Conservation (phyloP, 2,329 filamentous ascomycete genomes). For the Exophiala sideris region DNA sequence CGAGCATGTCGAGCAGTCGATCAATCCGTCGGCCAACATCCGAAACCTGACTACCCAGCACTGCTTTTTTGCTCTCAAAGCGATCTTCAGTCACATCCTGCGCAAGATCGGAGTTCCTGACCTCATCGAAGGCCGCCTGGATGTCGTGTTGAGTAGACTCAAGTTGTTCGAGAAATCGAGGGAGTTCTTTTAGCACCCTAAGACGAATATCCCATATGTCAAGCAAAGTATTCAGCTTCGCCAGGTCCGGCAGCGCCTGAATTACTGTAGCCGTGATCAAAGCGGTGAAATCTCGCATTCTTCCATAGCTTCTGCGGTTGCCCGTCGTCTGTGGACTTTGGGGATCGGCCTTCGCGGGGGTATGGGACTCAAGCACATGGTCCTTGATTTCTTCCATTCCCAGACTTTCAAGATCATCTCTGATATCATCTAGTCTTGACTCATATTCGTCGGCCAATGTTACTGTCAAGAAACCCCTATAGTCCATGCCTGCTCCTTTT, state of each 20-base stretch:
- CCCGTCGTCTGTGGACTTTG: slow-evolving; percentile 39
- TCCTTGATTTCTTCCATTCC: slow-evolving; percentile 75
- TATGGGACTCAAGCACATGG: slow-evolving; percentile 76
- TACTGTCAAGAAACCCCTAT: slow-evolving; percentile 68
- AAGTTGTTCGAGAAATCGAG: slow-evolving; percentile 64
- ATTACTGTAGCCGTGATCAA: slow-evolving; percentile 87
- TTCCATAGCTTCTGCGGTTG: slow-evolving; percentile 55
- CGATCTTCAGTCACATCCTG: slow-evolving; percentile 33
- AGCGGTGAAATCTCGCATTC: slow-evolving; percentile 84
- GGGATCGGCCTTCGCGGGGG: slow-evolving; percentile 43
- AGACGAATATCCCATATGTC: slow-evolving; percentile 75
- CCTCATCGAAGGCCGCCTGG: slow-evolving; percentile 34
- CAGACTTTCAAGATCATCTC: slow-evolving; percentile 42
- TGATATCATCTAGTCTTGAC: slow-evolving; percentile 69
- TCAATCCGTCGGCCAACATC: slow-evolving; percentile 72
- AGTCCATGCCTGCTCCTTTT: slow-evolving; percentile 37
- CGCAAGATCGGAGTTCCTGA: slow-evolving; percentile 24
- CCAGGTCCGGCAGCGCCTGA: slow-evolving; percentile 79
- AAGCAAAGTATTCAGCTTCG: slow-evolving; percentile 69
- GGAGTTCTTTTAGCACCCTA: slow-evolving; percentile 68
- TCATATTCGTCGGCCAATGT: slow-evolving; percentile 67
- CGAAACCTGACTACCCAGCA: slow-evolving; percentile 67
- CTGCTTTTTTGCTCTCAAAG: slow-evolving; percentile 45
- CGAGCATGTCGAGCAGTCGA: slow-evolving; percentile 78
- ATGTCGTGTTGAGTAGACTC: slow-evolving; percentile 38